Base-by-base conservation (phyloP, 2,329 filamentous ascomycete genomes). In the Nigrospora oryzae region DNA sequence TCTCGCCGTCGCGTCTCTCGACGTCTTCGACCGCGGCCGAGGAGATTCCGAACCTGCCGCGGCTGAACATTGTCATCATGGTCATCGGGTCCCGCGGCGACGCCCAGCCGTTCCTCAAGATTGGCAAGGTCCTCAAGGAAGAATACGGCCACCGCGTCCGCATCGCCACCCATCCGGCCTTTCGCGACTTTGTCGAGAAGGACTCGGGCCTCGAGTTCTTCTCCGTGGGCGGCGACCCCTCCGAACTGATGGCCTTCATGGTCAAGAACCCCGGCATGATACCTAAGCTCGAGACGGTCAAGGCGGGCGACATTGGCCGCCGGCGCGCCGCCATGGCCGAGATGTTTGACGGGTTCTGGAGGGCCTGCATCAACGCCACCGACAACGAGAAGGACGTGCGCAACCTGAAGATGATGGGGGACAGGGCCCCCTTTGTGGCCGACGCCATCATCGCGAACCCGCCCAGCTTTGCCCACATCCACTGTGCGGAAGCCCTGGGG, bases 401-500 rank as follows among this genome's bases (percentile, higher is more conserved):
- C 12, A 86, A 83, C 52, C 55, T 76, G 30, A 81, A 79, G 57
- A 79, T 84, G 75, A 79, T 86, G 75, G 78, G 75, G 1, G 62
- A 71, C 7, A 79, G 74, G 50, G 59, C 70, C 14, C 75, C 78
- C 0, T 86, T 86, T 53, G 68, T 86, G 14, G 83, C 83, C 0
- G 82, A 93, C 57, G 83, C 80, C n/a, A 91, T 93, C 53, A 91
- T 93, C 48, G 86, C 87, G 0, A 93, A 93, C 51, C 87, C 87
- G 0, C 85, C 85, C 0, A 83, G 77, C 50, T 88, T 90, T 61
- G 84, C 83, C 0, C 86, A 89, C 56, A 71, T 89, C 1, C 86
- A 89, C 63, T 89, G 86, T 50, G 87, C 87, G 0, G 86, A 93
- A 62, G 80, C 84, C 23, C 62, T 93, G 19, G 86, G 86, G 0